Evolutionary conservation across 108 stramenopile species (phyloP).

Genomic region (Discostella pseudostelligera): DNA sequence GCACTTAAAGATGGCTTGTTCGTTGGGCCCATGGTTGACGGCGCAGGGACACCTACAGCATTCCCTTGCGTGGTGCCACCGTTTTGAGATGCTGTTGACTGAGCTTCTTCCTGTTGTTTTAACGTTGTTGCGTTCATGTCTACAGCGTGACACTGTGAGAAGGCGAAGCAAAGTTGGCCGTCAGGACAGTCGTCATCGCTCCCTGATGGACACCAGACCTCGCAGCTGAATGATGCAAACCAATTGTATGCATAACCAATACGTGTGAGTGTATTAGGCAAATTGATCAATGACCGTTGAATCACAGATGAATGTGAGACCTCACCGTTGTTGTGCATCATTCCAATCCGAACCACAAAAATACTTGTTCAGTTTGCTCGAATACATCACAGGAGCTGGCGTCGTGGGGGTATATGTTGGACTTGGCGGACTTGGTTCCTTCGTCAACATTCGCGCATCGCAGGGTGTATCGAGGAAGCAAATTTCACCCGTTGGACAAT

Average conservation of each 20-base stretch:
- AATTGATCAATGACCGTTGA: background rate
- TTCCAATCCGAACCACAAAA: slow-evolving; percentile 46
- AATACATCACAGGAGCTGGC: slow-evolving; percentile 33
- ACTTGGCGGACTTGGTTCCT: slow-evolving; percentile 27
- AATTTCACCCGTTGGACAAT: slow-evolving; percentile 48
- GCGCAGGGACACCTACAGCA: background rate
- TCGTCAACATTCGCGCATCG: slow-evolving; percentile 41
- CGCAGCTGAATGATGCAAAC: slow-evolving; percentile 3
- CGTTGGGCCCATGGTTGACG: slow-evolving; percentile 13
- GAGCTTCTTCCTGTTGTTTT: slow-evolving; percentile 22
- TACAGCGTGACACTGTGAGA: slow-evolving; percentile 36
- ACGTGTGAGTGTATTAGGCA: background rate
- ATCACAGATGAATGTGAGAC: too few species aligned
- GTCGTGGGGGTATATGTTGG: slow-evolving; percentile 38
- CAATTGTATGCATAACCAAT: background rate
- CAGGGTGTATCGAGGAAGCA: slow-evolving; percentile 48
- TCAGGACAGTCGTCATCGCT: slow-evolving; percentile 48
- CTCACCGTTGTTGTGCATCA: slow-evolving; percentile 41
- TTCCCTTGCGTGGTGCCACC: background rate
- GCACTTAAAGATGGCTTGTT: slow-evolving; percentile 31
- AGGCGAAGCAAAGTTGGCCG: slow-evolving; percentile 43
- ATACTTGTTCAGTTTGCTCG: slow-evolving; percentile 43
- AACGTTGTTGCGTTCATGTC: slow-evolving; percentile 42
- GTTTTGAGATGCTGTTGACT: slow-evolving; percentile 4
- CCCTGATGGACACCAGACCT: slow-evolving; percentile 45